Percentiles rank a stretch among this genome's conserved stretches.
Conservation (phyloP, 306 rosid genomes). For the Begonia peltatifolia region DNA sequence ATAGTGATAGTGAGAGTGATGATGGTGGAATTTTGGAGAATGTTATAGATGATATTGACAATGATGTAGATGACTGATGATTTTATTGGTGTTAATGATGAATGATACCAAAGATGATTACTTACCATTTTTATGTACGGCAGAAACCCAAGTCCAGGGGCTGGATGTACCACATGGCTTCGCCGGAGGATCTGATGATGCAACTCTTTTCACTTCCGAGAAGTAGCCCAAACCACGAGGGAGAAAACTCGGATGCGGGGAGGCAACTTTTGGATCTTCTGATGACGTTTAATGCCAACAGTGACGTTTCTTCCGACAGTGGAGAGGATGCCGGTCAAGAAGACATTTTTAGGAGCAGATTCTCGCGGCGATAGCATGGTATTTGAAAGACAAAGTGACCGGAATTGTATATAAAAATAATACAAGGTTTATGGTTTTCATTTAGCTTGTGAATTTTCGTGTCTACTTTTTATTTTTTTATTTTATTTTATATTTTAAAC, state of each 20-base stretch:
- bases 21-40: constrained; percentile 15
- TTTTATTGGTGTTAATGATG: constrained; percentile 28
- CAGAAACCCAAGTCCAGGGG: constrained; percentile 72
- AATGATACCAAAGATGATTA: constrained; percentile 23
- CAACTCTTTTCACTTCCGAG: constrained; percentile 59
- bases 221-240: constrained; percentile 23
- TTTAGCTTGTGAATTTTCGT: no score
- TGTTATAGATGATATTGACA: constrained; percentile 21
- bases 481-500: no score
- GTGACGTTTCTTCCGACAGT: constrained; percentile 30
- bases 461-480: no score
- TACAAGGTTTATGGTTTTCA: no score
- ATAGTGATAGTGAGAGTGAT: constrained; percentile 6
- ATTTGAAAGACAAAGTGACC: no score
- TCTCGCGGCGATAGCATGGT: no score
- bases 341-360: no score
- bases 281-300: constrained; percentile 31
- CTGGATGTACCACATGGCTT: constrained; percentile 59
- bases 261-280: constrained; percentile 43
- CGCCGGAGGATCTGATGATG: constrained; percentile 52
- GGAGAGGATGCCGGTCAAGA: constrained; percentile 16
- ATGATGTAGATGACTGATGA: constrained; percentile 23
- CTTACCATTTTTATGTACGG: constrained; percentile 32
- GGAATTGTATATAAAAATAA: no score
- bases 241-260: constrained; percentile 25